These are phyloP conservation scores for Aspergillus nidulans DNA, from an alignment of 495 filamentous ascomycete genomes.

Conservation along the genomic window DNA sequence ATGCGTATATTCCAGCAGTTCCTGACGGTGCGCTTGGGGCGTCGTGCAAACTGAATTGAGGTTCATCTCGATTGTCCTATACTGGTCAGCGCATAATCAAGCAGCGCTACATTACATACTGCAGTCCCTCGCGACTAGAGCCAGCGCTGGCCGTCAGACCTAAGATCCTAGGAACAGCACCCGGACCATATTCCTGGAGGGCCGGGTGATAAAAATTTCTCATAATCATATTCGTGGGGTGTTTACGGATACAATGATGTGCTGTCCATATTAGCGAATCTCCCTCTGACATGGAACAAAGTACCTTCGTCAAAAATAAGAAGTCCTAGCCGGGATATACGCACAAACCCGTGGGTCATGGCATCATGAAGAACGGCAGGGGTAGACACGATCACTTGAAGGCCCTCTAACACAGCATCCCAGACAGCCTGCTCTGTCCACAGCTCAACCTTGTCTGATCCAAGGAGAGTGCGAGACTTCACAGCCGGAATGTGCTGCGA, in stretches of 20 bases:
- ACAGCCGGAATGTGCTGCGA: slow-evolving; percentile 56
- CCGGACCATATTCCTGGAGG: slow-evolving; percentile 23
- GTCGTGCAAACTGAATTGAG: slow-evolving; percentile 69
- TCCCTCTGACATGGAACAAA: not conserved
- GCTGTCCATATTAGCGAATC: slow-evolving; percentile 15
- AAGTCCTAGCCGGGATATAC: slow-evolving; percentile 59
- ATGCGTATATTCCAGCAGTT: slow-evolving; percentile 65
- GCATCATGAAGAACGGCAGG: slow-evolving; percentile 76
- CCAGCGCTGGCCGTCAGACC: slow-evolving; percentile 82
- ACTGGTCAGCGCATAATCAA: not conserved
- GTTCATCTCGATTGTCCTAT: slow-evolving; percentile 66
- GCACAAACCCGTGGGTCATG: slow-evolving; percentile 73
- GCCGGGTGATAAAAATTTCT: slow-evolving; percentile 62
- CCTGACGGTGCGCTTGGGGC: slow-evolving; percentile 65
- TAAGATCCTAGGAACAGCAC: slow-evolving; percentile 63
- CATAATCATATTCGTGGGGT: slow-evolving; percentile 78
- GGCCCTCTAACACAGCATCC: slow-evolving; percentile 64
- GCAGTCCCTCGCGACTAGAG: slow-evolving; percentile 27
- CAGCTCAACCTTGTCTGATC: slow-evolving; percentile 63
- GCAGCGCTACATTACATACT: slow-evolving; percentile 15
- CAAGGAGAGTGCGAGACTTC: slow-evolving; percentile 60
- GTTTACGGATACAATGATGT: slow-evolving; percentile 34
- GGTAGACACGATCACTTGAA: slow-evolving; percentile 73
- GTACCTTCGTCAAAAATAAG: slow-evolving; percentile 89
- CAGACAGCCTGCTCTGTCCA: slow-evolving; percentile 72